These are phyloP conservation scores for Pleurotus platypus DNA, from an alignment of 768 basidiomycete species.

Conservation along the genomic window DNA sequence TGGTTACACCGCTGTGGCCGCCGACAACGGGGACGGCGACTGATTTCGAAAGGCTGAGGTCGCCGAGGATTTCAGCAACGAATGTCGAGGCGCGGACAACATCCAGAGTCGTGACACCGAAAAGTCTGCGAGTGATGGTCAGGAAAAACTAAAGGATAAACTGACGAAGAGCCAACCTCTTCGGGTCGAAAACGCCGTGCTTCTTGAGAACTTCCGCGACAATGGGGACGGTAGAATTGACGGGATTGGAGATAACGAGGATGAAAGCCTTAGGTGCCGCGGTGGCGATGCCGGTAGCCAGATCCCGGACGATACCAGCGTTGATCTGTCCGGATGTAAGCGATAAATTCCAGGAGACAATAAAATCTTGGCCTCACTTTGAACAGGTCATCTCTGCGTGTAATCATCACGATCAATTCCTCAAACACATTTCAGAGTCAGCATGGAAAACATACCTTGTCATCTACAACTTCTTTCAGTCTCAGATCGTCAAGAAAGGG, in stretches of 20 bases:
- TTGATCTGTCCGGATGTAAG: slow-evolving; percentile 68
- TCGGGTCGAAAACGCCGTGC: slow-evolving; percentile 86
- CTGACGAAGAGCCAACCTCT: slow-evolving; percentile 46
- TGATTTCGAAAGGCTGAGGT: slow-evolving; percentile 56
- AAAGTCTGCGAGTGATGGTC: slow-evolving; percentile 54
- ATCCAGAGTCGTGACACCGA: slow-evolving; percentile 97
- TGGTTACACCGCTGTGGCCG: slow-evolving; percentile 92
- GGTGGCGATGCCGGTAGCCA: slow-evolving; percentile 87
- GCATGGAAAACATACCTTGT: slow-evolving; percentile 8
- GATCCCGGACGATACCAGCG: slow-evolving; percentile 92
- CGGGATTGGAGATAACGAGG: slow-evolving; percentile 97
- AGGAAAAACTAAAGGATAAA: background rate
- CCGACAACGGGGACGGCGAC: slow-evolving; percentile 88
- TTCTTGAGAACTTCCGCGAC: slow-evolving; percentile 95
- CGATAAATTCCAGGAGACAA: background rate
- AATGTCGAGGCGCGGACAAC: slow-evolving; percentile 98
- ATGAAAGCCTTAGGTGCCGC: slow-evolving; percentile 86
- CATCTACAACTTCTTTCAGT: background rate
- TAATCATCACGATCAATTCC: background rate
- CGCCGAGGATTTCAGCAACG: slow-evolving; percentile 72
- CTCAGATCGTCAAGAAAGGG: background rate
- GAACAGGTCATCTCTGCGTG: slow-evolving; percentile 86
- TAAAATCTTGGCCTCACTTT: slow-evolving; percentile 49
- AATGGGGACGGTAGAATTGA: slow-evolving; percentile 98
- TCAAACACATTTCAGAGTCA: background rate